These are phyloP conservation scores for Arxiozyma slooffiae DNA, from an alignment of 1,139 yeast species.

Conservation along the genomic window DNA sequence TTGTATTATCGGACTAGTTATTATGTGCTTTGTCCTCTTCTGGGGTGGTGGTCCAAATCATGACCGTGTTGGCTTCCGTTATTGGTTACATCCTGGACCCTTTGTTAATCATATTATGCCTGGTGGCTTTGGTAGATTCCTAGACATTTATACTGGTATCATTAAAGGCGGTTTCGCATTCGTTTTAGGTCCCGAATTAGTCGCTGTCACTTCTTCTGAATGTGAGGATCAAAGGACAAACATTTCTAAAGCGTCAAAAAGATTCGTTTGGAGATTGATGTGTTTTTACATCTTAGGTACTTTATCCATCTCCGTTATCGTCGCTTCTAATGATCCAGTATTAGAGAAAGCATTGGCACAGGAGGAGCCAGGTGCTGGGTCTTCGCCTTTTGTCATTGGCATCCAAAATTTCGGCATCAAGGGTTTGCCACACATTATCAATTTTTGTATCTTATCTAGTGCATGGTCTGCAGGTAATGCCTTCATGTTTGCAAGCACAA, in stretches of 20 bases:
- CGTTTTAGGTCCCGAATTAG: slow-evolving; percentile 64
- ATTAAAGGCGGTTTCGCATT: slow-evolving; percentile 52
- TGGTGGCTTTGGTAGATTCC: slow-evolving; percentile 46
- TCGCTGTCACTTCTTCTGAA: slow-evolving; percentile 41
- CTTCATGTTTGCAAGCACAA: slow-evolving; percentile 35
- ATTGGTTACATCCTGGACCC: slow-evolving; percentile 55
- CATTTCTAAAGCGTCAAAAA: slow-evolving; percentile 39
- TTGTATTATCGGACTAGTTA: slow-evolving; percentile 58
- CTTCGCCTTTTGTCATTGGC: slow-evolving; percentile 49
- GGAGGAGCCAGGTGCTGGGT: slow-evolving; percentile 39
- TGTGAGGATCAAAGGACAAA: slow-evolving; percentile 41
- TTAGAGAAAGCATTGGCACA: slow-evolving; percentile 31
- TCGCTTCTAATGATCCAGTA: slow-evolving; percentile 36
- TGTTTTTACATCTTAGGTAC: slow-evolving; percentile 38
- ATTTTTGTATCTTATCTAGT: slow-evolving; percentile 42
- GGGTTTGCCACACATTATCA: slow-evolving; percentile 42
- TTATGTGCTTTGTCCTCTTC: slow-evolving; percentile 67
- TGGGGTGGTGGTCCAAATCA: slow-evolving; percentile 71
- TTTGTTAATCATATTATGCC: slow-evolving; percentile 39
- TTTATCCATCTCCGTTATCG: slow-evolving; percentile 39
- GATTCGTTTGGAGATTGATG: slow-evolving; percentile 39
- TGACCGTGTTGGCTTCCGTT: slow-evolving; percentile 59
- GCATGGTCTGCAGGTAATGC: slow-evolving; percentile 48
- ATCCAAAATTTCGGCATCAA: slow-evolving; percentile 41
- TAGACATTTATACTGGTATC: slow-evolving; percentile 59